Evolutionary conservation across 1,284 basidiomycete genomes (phyloP), one percentile per base, ranked within the genome.

Genomic region (Ustilago curta): DNA sequence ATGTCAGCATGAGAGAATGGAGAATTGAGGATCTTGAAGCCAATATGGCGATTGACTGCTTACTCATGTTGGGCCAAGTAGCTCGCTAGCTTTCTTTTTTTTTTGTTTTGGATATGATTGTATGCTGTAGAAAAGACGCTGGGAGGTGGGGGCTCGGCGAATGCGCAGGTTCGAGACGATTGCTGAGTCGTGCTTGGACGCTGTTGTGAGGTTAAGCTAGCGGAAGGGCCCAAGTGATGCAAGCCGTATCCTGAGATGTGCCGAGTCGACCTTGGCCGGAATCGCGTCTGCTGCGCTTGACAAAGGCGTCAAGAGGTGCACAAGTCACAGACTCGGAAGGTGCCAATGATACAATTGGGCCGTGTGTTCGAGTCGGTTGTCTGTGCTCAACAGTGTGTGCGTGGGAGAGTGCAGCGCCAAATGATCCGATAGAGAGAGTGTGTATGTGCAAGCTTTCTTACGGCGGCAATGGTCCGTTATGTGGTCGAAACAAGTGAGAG

Each of bases 61-160:
- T 50, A 50, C 48, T 50, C 48, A 50, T 50, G 6, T 50, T 50
- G 48, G 14, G 14, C 21, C 18, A 23, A 50, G 2, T 2, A 50
- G 32, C 31, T 35, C 8, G 48, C 31, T 37, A 25, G 27, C n/a
- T 27, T 48, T 16, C n/a, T n/a, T n/a, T n/a, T n/a, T n/a, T n/a
- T n/a, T n/a, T n/a, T n/a, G n/a, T n/a, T 11, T 27, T 7, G 11
- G 27, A 16, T 43, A 43, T 43, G n/a, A 43, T 8, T 31, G 27
- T 29, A n/a, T 16, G 47, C n/a, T 48, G 8, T 19, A 29, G 29
- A 16, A 16, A n/a, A 9, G 47, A 29, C 8, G 11, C 9, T n/a
- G n/a, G 47, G 18, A 8, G 19, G 47, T 19, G 19, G 18, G 47
- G 16, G 18, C 18, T 2, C 5, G 16, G 29, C 19, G 16, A 11